Conservation (phyloP, 1,284 basidiomycete genomes). For the Bondarzewia mesenterica region DNA sequence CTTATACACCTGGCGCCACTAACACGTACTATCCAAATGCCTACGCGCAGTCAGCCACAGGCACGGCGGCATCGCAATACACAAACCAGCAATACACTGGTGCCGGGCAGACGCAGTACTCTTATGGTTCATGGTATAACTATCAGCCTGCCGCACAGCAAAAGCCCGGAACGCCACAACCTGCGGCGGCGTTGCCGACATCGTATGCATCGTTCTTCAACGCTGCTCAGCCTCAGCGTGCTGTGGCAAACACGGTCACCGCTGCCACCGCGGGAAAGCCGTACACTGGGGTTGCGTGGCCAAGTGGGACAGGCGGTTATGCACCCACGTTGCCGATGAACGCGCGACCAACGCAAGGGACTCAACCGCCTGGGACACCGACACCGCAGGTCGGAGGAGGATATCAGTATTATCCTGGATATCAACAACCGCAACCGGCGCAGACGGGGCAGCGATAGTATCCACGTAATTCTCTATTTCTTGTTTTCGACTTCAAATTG, state of each 20-base stretch:
- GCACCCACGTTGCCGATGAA: slow-evolving; percentile 35
- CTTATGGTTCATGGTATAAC: slow-evolving; percentile 26
- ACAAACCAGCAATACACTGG: slow-evolving; percentile 15
- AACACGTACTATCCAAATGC: slow-evolving; percentile 20
- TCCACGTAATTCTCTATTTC: no score
- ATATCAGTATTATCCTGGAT: slow-evolving; percentile 19
- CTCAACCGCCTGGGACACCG: slow-evolving; percentile 18
- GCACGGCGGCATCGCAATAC: slow-evolving; percentile 12
- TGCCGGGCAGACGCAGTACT: slow-evolving; percentile 23
- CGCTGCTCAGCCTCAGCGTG: slow-evolving; percentile 30
- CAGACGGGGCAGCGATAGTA: slow-evolving; percentile 9
- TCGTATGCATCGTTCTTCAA: slow-evolving; percentile 32
- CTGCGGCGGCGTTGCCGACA: slow-evolving; percentile 29
- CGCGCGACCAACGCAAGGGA: slow-evolving; percentile 19
- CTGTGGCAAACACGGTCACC: slow-evolving; percentile 39
- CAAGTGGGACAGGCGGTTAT: slow-evolving; percentile 1
- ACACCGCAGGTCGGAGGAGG: slow-evolving; percentile 15
- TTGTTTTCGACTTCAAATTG: no score
- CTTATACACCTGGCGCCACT: slow-evolving; percentile 18
- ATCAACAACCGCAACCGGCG: slow-evolving; percentile 13
- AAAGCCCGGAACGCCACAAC: slow-evolving; percentile 14
- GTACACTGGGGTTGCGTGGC: slow-evolving; percentile 19
- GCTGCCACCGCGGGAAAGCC: slow-evolving; percentile 19
- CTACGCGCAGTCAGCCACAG: slow-evolving; percentile 8
- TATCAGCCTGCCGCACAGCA: slow-evolving; percentile 16